Evolutionary conservation across 2,329 filamentous ascomycete species (phyloP).

Genomic region (Phoma sp.): DNA sequence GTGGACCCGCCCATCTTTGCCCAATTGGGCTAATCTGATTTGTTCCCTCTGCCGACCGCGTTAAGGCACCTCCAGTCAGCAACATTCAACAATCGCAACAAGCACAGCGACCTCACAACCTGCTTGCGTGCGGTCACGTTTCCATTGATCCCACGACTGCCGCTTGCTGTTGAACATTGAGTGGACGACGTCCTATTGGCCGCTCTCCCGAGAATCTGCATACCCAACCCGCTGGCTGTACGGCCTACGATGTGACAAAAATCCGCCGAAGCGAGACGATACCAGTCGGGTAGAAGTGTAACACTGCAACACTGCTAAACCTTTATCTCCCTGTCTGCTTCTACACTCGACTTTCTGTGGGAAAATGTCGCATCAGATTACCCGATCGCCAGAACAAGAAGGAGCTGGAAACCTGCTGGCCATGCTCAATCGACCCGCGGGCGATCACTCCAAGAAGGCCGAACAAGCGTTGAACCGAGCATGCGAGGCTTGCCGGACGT

Average conservation of each 20-base stretch:
- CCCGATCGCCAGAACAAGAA: conserved; percentile 13
- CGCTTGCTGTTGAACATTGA: background rate
- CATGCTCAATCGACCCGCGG: conserved; percentile 26
- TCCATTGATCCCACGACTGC: background rate
- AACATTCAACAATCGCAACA: background rate
- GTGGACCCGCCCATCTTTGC: background rate
- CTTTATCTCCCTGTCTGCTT: background rate
- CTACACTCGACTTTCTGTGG: background rate
- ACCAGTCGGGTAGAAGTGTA: conserved; percentile 4
- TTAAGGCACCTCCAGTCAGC: conserved; percentile 10
- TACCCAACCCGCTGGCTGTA: background rate
- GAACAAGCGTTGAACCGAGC: conserved; percentile 46
- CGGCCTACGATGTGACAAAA: conserved; percentile 7
- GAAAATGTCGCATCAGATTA: conserved; percentile 20
- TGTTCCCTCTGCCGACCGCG: conserved; percentile 3
- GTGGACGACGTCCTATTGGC: background rate
- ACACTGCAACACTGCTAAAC: background rate
- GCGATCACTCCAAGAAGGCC: conserved; percentile 27
- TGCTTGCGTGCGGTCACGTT: background rate
- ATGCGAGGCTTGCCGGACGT: conserved; percentile 46
- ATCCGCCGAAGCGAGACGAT: conserved; percentile 3
- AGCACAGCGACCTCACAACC: background rate
- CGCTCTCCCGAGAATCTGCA: background rate
- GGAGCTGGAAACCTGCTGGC: conserved; percentile 18
- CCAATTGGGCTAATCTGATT: background rate